Base-by-base conservation (phyloP, 768 basidiomycete species). In the Mycena maculata region DNA sequence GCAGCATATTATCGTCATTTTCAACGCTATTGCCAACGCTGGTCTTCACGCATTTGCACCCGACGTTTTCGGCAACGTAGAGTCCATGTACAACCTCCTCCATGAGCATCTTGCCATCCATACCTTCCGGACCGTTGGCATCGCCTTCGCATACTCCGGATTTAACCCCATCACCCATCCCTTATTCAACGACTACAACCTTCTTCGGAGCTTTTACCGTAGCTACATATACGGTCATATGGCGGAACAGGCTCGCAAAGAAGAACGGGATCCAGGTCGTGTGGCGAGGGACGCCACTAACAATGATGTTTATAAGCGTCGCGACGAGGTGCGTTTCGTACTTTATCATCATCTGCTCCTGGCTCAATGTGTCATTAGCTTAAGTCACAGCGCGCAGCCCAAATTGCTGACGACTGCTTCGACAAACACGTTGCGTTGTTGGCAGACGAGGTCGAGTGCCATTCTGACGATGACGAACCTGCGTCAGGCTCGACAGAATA, bases 381-480 rank as follows among this genome's bases (percentile, higher is more conserved):
- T 18, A 5, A n/a, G 22, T 12, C 2, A 15, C 15, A 1, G 45
- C 44, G 44, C 58, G n/a, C 20, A 48, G 15, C 8, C 22, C 38
- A 62, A 50, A 16, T 62, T 10, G n/a, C 11, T 4, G 39, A 20
- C 47, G 60, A 52, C 25, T 30, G 49, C 60, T 62, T 62, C 33
- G 12, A 20, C 23, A 6, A 28, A 18, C 4, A 23, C 13, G 60
- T 53, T 36, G 22, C 15, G 28, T 9, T 0, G 11, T 30, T 62
- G 39, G 60, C 60, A 23, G 49, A 38, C 22, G 60, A 62, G 41
- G 49, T 13, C 18, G 49, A 53, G 1, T 41, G 60, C 25, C 60
- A 62, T 44, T 62, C 60, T 23, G 60, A 62, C 41, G 60, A 62
- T 28, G 60, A 60, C 8, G 31, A 41, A 27, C 23, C 16, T 62